Conservation (phyloP, 2,329 filamentous ascomycete genomes). For the Fusarium nurragi region DNA sequence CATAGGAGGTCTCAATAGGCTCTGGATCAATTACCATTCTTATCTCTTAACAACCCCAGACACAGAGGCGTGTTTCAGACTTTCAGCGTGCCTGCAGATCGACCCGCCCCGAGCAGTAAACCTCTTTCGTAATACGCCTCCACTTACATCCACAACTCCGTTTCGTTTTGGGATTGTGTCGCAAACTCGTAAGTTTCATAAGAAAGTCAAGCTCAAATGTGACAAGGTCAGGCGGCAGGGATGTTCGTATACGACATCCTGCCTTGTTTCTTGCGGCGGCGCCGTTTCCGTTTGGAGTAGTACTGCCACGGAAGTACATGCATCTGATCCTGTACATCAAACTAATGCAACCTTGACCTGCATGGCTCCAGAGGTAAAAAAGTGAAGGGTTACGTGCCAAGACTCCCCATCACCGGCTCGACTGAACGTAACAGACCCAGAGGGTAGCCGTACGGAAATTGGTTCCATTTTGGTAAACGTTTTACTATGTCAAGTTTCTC, state of each 20-base stretch:
- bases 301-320: constrained; percentile 4
- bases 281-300: background rate
- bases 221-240: background rate
- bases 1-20: too few relatives aligned
- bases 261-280: constrained; percentile 1
- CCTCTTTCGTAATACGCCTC: background rate
- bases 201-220: too few relatives aligned
- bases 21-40: too few relatives aligned
- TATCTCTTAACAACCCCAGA: too few relatives aligned
- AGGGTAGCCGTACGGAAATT: constrained; percentile 4
- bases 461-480: background rate
- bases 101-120: constrained; percentile 9
- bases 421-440: background rate
- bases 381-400: background rate
- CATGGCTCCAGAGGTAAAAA: background rate
- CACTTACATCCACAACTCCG: constrained; percentile 8
- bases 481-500: background rate
- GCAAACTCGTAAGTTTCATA: background rate
- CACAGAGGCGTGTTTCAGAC: constrained; percentile 20
- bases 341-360: constrained; percentile 24
- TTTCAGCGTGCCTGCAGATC: constrained; percentile 11
- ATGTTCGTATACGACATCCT: background rate
- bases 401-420: background rate
- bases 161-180: constrained; percentile 8
- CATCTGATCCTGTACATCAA: constrained; percentile 11